Base-by-base conservation (phyloP, 192 early-diverging fungal genomes). In the Podila minutissima region DNA sequence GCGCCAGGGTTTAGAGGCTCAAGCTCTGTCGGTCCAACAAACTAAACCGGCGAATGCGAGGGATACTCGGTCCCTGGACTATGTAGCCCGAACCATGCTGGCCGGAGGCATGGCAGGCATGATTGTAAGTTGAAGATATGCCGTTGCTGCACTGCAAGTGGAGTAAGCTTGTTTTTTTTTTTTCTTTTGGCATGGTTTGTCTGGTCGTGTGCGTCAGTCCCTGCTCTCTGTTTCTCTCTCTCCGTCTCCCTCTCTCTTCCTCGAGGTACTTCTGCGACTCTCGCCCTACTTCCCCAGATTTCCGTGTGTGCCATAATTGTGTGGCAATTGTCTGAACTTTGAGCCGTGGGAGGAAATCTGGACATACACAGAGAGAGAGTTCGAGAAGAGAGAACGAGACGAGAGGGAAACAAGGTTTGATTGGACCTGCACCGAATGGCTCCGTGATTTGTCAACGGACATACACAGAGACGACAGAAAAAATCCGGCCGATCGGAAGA, bases 21-120 rank as follows among this genome's bases (percentile, higher is more conserved):
- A 26, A 58, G 6, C 9, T n/a, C 15, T 24, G 17, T 31, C 24
- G 31, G 31, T 31, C 11, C 11, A 60, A 24, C 17, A 17, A 31
- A 32, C 8, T 19, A 24, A 60, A 31, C 28, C 24, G 6, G 62
- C 10, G 20, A 6, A 13, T 8, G 31, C n/a, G 20, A 70, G 70
- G 60, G 48, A 73, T 64, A 73, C 71, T 50, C 57, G 31, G 32
- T 73, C 71, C 20, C 65, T 49, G 55, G 58, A 60, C 37, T 73
- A 73, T 73, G 55, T 73, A 8, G 64, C 57, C 4, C 31, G 64
- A 26, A 73, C 71, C 37, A 73, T 73, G 71, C 26, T 73, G 13
- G 71, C 71, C 19, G 71, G 71, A 60, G 71, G 71, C 29, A 41
- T 66, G 22, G 63, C 71, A 29, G 71, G 71, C 12, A 66, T 73